Conservation (phyloP, 2,329 filamentous ascomycete genomes). For the Pyricularia pennisetigena region DNA sequence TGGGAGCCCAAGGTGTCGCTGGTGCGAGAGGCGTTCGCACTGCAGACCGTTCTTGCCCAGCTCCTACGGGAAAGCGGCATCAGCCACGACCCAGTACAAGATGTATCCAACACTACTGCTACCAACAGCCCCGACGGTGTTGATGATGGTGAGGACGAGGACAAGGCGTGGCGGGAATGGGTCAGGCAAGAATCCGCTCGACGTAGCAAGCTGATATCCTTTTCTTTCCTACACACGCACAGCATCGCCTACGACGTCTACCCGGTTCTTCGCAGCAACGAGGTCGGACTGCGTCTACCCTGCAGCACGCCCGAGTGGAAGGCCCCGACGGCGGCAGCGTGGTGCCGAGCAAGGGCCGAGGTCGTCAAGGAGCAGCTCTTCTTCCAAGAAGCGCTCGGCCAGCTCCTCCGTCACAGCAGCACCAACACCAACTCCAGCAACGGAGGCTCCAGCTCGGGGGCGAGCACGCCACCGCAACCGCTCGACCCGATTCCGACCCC, state of each 20-base stretch:
- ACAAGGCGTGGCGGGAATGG: conserved; percentile 27
- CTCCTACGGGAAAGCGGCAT: conserved; percentile 34
- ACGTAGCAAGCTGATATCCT: conserved; percentile 41
- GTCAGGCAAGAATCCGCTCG: conserved; percentile 37
- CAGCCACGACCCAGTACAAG: not conserved
- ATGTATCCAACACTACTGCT: not conserved
- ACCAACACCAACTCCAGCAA: conserved; percentile 13
- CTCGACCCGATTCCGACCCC: conserved; percentile 11
- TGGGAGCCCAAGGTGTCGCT: conserved; percentile 46
- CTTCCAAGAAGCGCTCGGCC: conserved; percentile 22
- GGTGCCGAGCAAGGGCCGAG: conserved; percentile 26
- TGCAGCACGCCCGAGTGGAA: conserved; percentile 45
- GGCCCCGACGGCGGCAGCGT: conserved; percentile 36
- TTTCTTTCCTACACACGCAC: conserved; percentile 50
- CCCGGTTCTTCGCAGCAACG: conserved; percentile 43
- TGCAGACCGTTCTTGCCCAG: conserved; percentile 45
- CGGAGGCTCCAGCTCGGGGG: conserved; percentile 18
- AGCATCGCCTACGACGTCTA: conserved; percentile 53
- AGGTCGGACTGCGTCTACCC: conserved; percentile 43
- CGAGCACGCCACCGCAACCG: not conserved
- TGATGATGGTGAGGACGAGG: not conserved
- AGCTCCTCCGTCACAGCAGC: conserved; percentile 15
- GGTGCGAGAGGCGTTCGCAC: conserved; percentile 43
- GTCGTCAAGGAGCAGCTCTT: conserved; percentile 3
- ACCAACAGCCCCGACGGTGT: too few species aligned